Evolutionary conservation across 208 protist genomes (phyloP).

Genomic region (Sergeia podlipaevii): DNA sequence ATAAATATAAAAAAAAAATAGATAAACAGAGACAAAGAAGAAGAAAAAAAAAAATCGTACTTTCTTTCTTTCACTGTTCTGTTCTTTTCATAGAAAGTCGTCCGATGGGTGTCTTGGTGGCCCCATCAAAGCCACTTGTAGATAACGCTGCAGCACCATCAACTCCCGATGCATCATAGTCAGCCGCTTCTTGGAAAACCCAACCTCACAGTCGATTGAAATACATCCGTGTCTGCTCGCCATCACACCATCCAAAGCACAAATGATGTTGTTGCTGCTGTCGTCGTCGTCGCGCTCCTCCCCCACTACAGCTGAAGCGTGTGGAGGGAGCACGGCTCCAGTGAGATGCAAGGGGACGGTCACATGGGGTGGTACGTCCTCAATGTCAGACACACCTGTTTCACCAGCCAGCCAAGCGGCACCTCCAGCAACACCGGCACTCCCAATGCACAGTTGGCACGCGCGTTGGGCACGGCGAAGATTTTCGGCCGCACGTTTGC

Average conservation of each 20-base stretch:
- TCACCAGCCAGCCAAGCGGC: slow-evolving; percentile 1
- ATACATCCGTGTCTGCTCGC: slow-evolving; percentile 28
- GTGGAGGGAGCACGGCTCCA: slow-evolving; percentile 1
- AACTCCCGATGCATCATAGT: slow-evolving; percentile 41
- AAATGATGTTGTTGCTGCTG: neutral
- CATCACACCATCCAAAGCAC: neutral
- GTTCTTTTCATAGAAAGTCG: no score
- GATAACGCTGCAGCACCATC: slow-evolving; percentile 32
- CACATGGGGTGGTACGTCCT: slow-evolving; percentile 16
- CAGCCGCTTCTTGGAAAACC: slow-evolving; percentile 63
- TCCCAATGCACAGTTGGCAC: slow-evolving; percentile 37
- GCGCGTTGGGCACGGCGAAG: slow-evolving; percentile 14
- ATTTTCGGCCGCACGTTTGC: slow-evolving; percentile 10
- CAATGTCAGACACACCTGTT: slow-evolving; percentile 18
- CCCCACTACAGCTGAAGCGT: neutral
- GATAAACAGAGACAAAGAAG: no score
- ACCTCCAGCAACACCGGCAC: slow-evolving; percentile 15
- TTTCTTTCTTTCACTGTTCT: no score
- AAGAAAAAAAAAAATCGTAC: no score
- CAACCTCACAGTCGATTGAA: slow-evolving; percentile 61
- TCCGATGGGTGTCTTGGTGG: no score
- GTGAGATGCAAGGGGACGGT: slow-evolving; percentile 1
- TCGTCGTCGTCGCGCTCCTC: neutral
- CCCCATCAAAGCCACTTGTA: no score
- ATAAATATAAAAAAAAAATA: no score